Conservation (phyloP, 108 stramenopile genomes). For the Cyclotella atomus region DNA sequence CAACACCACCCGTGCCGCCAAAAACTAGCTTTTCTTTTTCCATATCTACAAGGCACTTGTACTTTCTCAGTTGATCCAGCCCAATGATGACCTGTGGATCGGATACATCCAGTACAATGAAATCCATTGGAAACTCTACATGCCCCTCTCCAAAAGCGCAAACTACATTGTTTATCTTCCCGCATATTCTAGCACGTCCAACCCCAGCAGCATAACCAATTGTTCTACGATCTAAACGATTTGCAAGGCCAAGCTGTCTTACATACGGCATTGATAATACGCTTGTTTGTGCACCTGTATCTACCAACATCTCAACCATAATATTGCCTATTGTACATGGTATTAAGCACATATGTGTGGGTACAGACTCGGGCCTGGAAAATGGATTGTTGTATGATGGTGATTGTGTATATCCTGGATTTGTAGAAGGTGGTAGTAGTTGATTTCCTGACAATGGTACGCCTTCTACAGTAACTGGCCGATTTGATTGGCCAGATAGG, state of each 20-base stretch:
- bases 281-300: conserved; percentile 70
- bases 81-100: conserved; percentile 68
- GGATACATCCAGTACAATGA: conserved; percentile 62
- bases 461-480: background rate
- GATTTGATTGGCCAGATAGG: conserved; percentile 3
- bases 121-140: conserved; percentile 74
- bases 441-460: conserved; percentile 5
- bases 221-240: conserved; percentile 52
- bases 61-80: conserved; percentile 76
- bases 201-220: conserved; percentile 70
- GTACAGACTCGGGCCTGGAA: background rate
- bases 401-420: conserved; percentile 4
- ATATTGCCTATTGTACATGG: conserved; percentile 57
- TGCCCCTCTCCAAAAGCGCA: conserved; percentile 61
- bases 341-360: conserved; percentile 63
- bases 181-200: conserved; percentile 64
- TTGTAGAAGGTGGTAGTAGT: conserved; percentile 5
- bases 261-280: conserved; percentile 69
- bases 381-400: conserved; percentile 25
- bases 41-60: conserved; percentile 73
- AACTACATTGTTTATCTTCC: conserved; percentile 55
- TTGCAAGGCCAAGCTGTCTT: conserved; percentile 50
- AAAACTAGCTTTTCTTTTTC: conserved; percentile 61
- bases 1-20: conserved; percentile 68
- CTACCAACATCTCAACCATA: conserved; percentile 73